Conservation (phyloP, 306 rosid species). For the Purshia tridentata region DNA sequence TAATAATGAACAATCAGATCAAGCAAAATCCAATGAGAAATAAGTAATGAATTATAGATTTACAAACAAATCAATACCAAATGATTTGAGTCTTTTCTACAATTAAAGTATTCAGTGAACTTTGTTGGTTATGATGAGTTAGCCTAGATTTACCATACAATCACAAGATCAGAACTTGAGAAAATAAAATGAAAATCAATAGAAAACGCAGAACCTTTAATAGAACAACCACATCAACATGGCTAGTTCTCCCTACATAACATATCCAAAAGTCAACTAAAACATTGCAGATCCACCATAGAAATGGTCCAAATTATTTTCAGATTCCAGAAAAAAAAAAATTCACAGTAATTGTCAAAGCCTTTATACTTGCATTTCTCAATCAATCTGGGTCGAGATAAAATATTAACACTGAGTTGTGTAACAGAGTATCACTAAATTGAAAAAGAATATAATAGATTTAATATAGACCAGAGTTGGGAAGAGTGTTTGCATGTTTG, state of each 20-base stretch:
- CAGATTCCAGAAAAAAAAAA: not conserved
- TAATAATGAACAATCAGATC: not conserved
- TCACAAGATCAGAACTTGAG: slow-evolving; percentile 13
- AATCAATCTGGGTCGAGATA: slow-evolving; percentile 20
- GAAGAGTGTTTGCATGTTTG: not conserved
- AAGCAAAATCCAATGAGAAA: not conserved
- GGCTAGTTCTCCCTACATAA: not conserved
- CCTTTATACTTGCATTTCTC: not conserved
- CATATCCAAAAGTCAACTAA: not conserved
- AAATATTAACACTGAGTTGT: not conserved
- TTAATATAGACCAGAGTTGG: not conserved
- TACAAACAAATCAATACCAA: not conserved
- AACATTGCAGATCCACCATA: not conserved
- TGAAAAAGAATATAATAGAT: not conserved
- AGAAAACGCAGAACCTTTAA: too few species aligned
- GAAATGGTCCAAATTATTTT: not conserved
- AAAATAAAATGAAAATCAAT: not conserved
- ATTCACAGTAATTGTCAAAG: slow-evolving; percentile 2
- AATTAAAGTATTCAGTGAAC: not conserved
- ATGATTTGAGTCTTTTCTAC: not conserved
- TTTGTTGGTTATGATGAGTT: not conserved
- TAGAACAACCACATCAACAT: not conserved
- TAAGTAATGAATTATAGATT: not conserved
- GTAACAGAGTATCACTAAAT: not conserved
- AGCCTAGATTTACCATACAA: slow-evolving; percentile 35